Evolutionary conservation across 495 filamentous ascomycete genomes (phyloP), one percentile per base, ranked within the genome.

Genomic region (Hypoxylon lenormandii): DNA sequence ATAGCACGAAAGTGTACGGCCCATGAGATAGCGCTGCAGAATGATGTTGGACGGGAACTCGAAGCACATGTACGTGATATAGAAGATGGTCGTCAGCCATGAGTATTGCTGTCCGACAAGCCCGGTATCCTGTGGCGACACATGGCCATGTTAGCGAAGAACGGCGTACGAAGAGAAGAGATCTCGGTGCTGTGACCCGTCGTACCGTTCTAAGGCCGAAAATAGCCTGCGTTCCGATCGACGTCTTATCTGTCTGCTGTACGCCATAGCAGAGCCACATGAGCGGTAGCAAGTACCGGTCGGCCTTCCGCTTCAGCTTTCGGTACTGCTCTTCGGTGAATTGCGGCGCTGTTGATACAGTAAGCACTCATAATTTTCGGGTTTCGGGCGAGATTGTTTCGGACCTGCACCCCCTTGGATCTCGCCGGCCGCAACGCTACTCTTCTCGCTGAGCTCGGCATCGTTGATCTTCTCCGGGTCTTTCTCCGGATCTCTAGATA

Each of bases 221-320:
- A 12, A 70, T 77, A 15, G 72, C 74, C 45, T 77, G 74, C 13
- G 70, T 75, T 30, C 72, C 69, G 43, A 77, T 70, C 0, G 74
- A 77, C 19, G 74, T 77, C 40, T 77, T 77, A 18, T 77, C 74
- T 0, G 64, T 72, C 50, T 77, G 74, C 47, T 77, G 74, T 21
- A 77, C 73, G 21, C 74, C 74, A 37, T 77, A 77, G 57, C 74
- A 77, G 28, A 77, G 69, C 74, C 74, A 77, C 74, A 77, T 77
- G 36, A 77, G 23, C 3, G 74, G 74, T 5, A 77, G 66, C 13
- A 77, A 54, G 28, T 73, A 75, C 7, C 60, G 69, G 36, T 77
- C 74, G 16, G 64, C 67, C 30, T 77, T 77, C 28, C 67, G 59
- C 50, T 60, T 77, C 30, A 77, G 60, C 12, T 60, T 63, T n/a